A percentile compares a stretch with the other conserved stretches of the same genome.
Evolutionary conservation across 805 yeast species (phyloP).

Genomic region (Candida ficus): DNA sequence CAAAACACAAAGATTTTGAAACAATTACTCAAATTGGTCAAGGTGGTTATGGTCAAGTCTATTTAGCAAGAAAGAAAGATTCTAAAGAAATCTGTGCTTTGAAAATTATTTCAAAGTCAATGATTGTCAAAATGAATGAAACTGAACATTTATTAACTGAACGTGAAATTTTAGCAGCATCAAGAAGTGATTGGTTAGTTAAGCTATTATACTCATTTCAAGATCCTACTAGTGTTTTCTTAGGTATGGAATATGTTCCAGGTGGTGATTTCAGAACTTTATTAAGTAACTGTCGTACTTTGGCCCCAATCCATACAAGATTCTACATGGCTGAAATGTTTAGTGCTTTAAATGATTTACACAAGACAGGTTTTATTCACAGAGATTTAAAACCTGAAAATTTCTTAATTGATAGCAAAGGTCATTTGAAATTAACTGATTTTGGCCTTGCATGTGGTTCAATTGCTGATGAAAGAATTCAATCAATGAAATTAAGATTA

Average conservation of each 20-base stretch:
- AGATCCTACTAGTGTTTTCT: conserved; percentile 79
- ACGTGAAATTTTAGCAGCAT: conserved; percentile 93
- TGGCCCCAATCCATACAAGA: conserved; percentile 92
- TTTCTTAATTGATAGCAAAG: conserved; percentile 81
- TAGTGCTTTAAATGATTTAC: conserved; percentile 87
- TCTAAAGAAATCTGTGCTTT: conserved; percentile 94
- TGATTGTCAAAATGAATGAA: conserved; percentile 85
- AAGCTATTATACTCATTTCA: conserved; percentile 93
- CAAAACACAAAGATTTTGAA: conserved; percentile 92
- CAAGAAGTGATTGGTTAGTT: conserved; percentile 94
- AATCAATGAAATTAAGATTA: conserved; percentile 73
- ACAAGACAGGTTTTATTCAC: conserved; percentile 93
- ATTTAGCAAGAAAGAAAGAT: conserved; percentile 87
- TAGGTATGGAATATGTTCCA: conserved; percentile 99
- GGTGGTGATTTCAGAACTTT: conserved; percentile 98
- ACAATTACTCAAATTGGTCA: conserved; percentile 98
- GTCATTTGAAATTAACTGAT: conserved; percentile 91
- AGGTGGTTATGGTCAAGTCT: conserved; percentile 99
- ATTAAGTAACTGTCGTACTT: conserved; percentile 85
- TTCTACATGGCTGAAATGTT: conserved; percentile 97
- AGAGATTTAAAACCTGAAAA: conserved; percentile 96
- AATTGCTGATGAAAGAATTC: conserved; percentile 87
- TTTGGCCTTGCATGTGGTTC: conserved; percentile 97
- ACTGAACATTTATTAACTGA: conserved; percentile 94
- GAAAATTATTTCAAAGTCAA: conserved; percentile 82